Evolutionary conservation across 2,329 filamentous ascomycete genomes (phyloP).

Genomic region (Fusarium incarnatum): DNA sequence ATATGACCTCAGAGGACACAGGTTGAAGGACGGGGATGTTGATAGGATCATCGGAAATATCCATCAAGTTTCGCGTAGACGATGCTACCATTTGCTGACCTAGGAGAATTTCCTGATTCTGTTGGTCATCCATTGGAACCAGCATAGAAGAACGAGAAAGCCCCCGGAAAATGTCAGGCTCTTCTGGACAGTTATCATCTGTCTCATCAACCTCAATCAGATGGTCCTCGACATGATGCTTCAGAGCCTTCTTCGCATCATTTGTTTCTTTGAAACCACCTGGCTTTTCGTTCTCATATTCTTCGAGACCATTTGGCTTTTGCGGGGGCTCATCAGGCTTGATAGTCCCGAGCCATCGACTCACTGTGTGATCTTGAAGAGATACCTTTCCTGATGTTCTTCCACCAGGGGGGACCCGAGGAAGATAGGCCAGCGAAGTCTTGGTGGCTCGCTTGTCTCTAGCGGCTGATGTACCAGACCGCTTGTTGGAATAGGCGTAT

Average conservation of each 20-base stretch:
- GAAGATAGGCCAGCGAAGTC: not conserved
- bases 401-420: not conserved
- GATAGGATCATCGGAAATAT: slow-evolving; percentile 22
- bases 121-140: not conserved
- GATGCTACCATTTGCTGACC: not conserved
- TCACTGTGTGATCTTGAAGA: not conserved
- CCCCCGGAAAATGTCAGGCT: slow-evolving; percentile 1
- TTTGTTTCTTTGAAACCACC: not conserved
- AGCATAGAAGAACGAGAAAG: not conserved
- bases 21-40: slow-evolving; percentile 8
- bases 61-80: slow-evolving; percentile 27
- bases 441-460: not conserved
- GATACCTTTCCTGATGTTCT: not conserved
- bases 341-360: slow-evolving; percentile 15
- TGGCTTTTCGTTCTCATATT: not conserved
- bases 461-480: slow-evolving; percentile 1
- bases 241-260: slow-evolving; percentile 77
- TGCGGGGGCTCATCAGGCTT: not conserved
- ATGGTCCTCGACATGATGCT: slow-evolving; percentile 84
- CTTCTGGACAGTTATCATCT: slow-evolving; percentile 1
- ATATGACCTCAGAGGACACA: slow-evolving; percentile 1
- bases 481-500: slow-evolving; percentile 36
- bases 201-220: not conserved
- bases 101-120: not conserved
- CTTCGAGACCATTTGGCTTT: not conserved